These are phyloP conservation scores for Cyclotella atomus DNA, from an alignment of 108 stramenopile species.

Conservation along the genomic window DNA sequence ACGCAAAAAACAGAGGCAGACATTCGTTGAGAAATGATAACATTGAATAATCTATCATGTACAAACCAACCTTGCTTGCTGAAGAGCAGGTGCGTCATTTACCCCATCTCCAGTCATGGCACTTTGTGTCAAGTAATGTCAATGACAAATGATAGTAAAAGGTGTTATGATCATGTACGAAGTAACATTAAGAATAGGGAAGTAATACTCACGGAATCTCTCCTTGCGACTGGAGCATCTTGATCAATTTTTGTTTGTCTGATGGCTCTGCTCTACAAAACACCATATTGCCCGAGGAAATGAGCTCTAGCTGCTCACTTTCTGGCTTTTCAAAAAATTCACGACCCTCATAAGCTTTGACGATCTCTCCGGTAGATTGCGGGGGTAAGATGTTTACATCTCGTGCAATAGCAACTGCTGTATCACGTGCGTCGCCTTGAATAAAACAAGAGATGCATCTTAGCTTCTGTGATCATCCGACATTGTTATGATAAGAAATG, in stretches of 20 bases:
- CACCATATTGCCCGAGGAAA: slow-evolving; percentile 83
- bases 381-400: slow-evolving; percentile 79
- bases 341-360: slow-evolving; percentile 86
- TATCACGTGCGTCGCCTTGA: slow-evolving; percentile 74
- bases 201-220: too few species aligned
- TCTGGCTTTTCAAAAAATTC: slow-evolving; percentile 84
- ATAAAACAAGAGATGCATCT: too few species aligned
- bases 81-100: slow-evolving; percentile 98
- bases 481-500: too few species aligned
- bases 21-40: not conserved
- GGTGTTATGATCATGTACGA: too few species aligned
- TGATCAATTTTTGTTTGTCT: slow-evolving; percentile 96
- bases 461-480: too few species aligned
- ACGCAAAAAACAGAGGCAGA: slow-evolving; percentile 51
- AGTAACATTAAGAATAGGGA: too few species aligned
- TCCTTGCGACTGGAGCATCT: slow-evolving; percentile 91
- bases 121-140: too few species aligned
- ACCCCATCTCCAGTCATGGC: slow-evolving; percentile 99
- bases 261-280: slow-evolving; percentile 98
- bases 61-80: slow-evolving; percentile 52
- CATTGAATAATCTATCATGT: not conserved
- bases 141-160: too few species aligned
- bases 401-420: slow-evolving; percentile 92
- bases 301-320: slow-evolving; percentile 69
- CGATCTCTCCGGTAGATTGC: slow-evolving; percentile 27